phyloP scores from a whole-genome alignment of 768 basidiomycete genomes.

The Austroboletus festivus region DNA sequence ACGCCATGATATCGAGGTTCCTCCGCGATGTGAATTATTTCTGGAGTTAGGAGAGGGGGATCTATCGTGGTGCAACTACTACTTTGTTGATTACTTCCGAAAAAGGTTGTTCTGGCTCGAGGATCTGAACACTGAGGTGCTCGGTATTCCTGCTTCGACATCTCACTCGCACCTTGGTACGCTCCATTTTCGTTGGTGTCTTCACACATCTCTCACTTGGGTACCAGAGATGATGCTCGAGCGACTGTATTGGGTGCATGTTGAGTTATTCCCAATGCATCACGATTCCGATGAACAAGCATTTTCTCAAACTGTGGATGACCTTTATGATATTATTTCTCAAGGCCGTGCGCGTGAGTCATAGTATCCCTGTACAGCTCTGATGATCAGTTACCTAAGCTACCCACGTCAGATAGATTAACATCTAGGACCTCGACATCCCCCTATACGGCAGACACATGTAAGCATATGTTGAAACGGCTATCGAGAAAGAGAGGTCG shows the following conservation, averaged over 20 bases:
- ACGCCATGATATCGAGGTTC: conserved; percentile 32
- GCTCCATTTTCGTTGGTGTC: conserved; percentile 17
- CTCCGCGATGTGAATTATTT: conserved; percentile 48
- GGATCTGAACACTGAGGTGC: conserved; percentile 36
- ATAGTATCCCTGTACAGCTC: too few relatives aligned
- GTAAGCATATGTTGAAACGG: conserved; percentile 46
- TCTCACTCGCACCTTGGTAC: conserved; percentile 54
- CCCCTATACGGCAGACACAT: conserved; percentile 48
- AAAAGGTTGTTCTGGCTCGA: conserved; percentile 58
- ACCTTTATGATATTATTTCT: conserved; percentile 50
- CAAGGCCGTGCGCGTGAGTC: conserved; percentile 52
- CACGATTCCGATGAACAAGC: conserved; percentile 37
- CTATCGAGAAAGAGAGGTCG: conserved; percentile 44
- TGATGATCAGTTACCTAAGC: too few relatives aligned
- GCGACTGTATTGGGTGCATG: conserved; percentile 58
- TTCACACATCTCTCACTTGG: conserved; percentile 7
- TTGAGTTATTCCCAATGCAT: conserved; percentile 64
- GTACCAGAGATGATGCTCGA: conserved; percentile 45
- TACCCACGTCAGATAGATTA: conserved; percentile 45
- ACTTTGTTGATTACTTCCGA: conserved; percentile 49
- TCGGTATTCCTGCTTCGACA: conserved; percentile 43
- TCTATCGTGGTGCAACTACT: conserved; percentile 51
- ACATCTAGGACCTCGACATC: conserved; percentile 62
- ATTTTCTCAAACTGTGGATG: conserved; percentile 39
- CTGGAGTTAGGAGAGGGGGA: conserved; percentile 40